Evolutionary conservation across 1,139 yeast species (phyloP), one percentile per base, ranked within the genome.

Genomic region (Pichiaceae sp.): DNA sequence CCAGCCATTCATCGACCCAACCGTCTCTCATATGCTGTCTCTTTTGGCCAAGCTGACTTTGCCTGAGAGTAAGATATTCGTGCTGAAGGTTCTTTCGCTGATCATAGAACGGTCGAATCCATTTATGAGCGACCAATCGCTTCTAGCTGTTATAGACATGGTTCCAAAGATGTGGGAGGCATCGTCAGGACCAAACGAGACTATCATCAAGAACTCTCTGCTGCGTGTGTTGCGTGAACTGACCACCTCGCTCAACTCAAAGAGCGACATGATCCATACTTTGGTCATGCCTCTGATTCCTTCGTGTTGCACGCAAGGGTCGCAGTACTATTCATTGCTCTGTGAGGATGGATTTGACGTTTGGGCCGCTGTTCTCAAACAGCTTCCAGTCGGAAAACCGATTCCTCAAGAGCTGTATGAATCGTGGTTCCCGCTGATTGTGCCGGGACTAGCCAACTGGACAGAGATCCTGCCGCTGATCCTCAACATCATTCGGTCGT

Each of bases 331-430:
- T 45, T 64, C 78, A 2, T 64, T 84, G 36, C 57, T 91, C 9
- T 68, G 82, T 21, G 97, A 91, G 52, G 98, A 91, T 57, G 96
- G 95, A 0, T 76, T 76, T 50, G 94, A 85, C 37, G 63, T 91
- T 36, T 89, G 97, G 96, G 64, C 73, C 29, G 69, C 81, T 0
- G 54, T 86, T 3, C 57, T 89, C 36, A 83, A 78, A 42, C 78
- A 79, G 37, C 56, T 61, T 34, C 77, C 77, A 1, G 37, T 38
- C 3, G 29, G 40, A 9, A 45, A 42, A 3, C 43, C 47, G 11
- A 54, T 61, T 15, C 59, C 71, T 5, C 57, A 64, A 15, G 60
- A 63, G 26, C 62, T 85, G 23, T 50, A 70, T 4, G 61, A 63
- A 18, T 48, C 67, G 21, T 30, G 37, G 26, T 66, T 78, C 39